Conservation (phyloP, 2,329 filamentous ascomycete species). For the Fulvia fulva region DNA sequence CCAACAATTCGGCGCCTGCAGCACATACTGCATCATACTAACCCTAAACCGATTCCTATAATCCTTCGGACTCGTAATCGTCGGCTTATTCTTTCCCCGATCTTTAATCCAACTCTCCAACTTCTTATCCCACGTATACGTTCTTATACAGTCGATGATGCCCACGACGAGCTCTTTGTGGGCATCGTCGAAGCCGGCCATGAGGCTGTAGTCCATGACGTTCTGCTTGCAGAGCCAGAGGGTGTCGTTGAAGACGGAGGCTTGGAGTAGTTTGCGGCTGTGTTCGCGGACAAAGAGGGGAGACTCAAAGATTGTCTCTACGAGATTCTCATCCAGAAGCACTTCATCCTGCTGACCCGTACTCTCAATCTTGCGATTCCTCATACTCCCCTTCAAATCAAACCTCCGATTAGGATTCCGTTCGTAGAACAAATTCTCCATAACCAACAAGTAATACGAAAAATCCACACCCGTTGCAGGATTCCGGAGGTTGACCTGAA, state of each 20-base stretch:
- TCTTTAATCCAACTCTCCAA: constrained; percentile 99
- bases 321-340: constrained; percentile 95
- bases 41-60: constrained; percentile 95
- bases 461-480: constrained; percentile 86
- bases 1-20: constrained; percentile 73
- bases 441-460: constrained; percentile 88
- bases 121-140: constrained; percentile 99
- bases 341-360: constrained; percentile 97
- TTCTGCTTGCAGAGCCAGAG: constrained; percentile 91
- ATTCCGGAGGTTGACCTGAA: constrained; percentile 96
- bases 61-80: constrained; percentile 94
- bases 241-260: constrained; percentile 96
- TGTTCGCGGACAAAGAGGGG: constrained; percentile 94
- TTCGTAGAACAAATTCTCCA: constrained; percentile 98
- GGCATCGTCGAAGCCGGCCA: constrained; percentile 93
- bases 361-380: constrained; percentile 93
- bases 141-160: constrained; percentile 97
- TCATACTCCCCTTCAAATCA: constrained; percentile 96
- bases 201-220: constrained; percentile 98
- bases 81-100: constrained; percentile 80
- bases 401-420: constrained; percentile 75
- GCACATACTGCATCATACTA: constrained; percentile 87
- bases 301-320: constrained; percentile 97
- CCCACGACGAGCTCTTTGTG: constrained; percentile 90
- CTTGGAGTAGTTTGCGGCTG: constrained; percentile 86